Percentiles rank a stretch among this genome's conserved stretches.
These are phyloP conservation scores for Taphrina confusa DNA, from an alignment of 1,139 yeast genomes.

Conservation along the genomic window DNA sequence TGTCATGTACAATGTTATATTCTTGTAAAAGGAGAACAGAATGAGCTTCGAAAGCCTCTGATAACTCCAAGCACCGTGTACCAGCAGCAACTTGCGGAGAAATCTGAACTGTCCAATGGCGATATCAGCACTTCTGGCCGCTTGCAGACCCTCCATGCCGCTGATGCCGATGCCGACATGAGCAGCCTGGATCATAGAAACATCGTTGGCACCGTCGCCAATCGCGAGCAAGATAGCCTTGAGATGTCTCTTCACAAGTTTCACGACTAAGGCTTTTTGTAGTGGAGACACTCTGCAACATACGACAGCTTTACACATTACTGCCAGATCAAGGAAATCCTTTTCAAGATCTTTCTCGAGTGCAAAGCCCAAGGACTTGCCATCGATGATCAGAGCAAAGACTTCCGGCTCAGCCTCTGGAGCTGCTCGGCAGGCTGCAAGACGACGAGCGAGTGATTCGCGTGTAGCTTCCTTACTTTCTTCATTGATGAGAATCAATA, in stretches of 20 bases:
- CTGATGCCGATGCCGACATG: constrained; percentile 98
- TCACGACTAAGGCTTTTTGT: constrained; percentile 94
- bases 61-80: constrained; percentile 98
- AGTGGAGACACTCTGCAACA: constrained; percentile 98
- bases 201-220: constrained; percentile 99
- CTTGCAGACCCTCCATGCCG: constrained; percentile 99
- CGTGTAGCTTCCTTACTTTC: constrained; percentile 73
- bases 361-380: constrained; percentile 83
- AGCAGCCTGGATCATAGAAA: constrained; percentile 98
- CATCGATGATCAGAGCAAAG: constrained; percentile 89
- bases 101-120: constrained; percentile 95
- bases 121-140: constrained; percentile 96
- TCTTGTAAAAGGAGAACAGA: constrained; percentile 91
- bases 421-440: constrained; percentile 64
- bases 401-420: constrained; percentile 73
- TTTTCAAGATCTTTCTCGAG: constrained; percentile 79
- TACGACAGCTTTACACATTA: constrained; percentile 87
- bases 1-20: constrained; percentile 91
- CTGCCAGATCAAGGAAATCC: constrained; percentile 73
- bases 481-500: constrained; percentile 82
- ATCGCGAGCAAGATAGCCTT: constrained; percentile 81
- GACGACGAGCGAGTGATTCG: constrained; percentile 69
- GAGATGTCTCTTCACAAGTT: constrained; percentile 74
- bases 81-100: constrained; percentile 75
- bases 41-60: constrained; percentile 91